These are phyloP conservation scores for Neopestalotiopsis rosae DNA, from an alignment of 2,329 filamentous ascomycete species.

Conservation along the genomic window DNA sequence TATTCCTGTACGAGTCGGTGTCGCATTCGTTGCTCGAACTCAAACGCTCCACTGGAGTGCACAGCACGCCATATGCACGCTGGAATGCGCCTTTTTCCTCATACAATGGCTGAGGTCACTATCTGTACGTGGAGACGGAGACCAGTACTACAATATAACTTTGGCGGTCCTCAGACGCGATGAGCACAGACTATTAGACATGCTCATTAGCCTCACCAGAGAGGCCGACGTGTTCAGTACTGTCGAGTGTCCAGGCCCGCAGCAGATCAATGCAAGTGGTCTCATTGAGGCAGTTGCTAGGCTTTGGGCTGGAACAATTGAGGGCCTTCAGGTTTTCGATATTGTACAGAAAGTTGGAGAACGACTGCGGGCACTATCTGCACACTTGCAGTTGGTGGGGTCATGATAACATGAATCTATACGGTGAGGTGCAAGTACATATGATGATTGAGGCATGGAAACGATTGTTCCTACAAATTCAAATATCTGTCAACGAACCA, in stretches of 20 bases:
- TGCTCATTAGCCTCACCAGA: slow-evolving; percentile 28
- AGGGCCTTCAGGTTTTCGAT: slow-evolving; percentile 34
- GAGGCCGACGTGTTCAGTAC: slow-evolving; percentile 29
- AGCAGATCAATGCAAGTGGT: slow-evolving; percentile 26
- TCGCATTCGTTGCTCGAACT: slow-evolving; percentile 56
- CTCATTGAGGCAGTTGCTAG: slow-evolving; percentile 26
- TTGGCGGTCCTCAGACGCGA: slow-evolving; percentile 20
- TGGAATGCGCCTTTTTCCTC: slow-evolving; percentile 55
- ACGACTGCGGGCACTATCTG: background rate
- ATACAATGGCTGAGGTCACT: slow-evolving; percentile 45
- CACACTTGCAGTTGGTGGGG: background rate
- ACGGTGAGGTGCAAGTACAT: too few species aligned
- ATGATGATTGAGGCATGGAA: too few species aligned
- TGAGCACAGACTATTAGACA: slow-evolving; percentile 29
- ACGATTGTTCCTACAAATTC: too few species aligned
- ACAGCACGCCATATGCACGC: slow-evolving; percentile 57
- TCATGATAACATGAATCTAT: background rate
- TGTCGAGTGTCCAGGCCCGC: slow-evolving; percentile 23
- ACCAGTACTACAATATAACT: slow-evolving; percentile 19
- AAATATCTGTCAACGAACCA: too few species aligned
- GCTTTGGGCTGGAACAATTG: slow-evolving; percentile 37
- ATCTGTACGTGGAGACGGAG: too few species aligned
- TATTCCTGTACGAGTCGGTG: slow-evolving; percentile 57
- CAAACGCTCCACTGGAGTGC: slow-evolving; percentile 62
- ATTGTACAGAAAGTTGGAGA: slow-evolving; percentile 23